A percentile compares a stretch with the other conserved stretches of the same genome.
These are phyloP conservation scores for Phytopythium kandeliae DNA, from an alignment of 352 stramenopile genomes.

Conservation along the genomic window DNA sequence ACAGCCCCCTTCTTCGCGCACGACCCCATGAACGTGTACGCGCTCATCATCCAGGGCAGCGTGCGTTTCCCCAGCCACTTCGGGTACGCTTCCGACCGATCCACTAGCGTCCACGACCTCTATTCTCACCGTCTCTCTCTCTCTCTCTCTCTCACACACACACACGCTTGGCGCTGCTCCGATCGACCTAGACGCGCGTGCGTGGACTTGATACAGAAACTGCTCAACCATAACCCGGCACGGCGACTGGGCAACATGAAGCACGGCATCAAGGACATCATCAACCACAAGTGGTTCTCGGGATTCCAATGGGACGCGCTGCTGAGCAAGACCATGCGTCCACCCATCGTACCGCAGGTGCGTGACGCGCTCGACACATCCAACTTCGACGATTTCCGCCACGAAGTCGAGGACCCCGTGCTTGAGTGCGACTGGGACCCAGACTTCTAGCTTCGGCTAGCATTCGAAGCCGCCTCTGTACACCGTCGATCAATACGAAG, in stretches of 20 bases:
- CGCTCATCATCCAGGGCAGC: constrained; percentile 85
- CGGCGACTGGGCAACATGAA: constrained; percentile 78
- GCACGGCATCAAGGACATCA: constrained; percentile 79
- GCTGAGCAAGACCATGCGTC: constrained; percentile 51
- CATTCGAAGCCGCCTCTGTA: too few species aligned
- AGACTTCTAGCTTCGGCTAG: constrained; percentile 29
- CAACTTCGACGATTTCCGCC: constrained; percentile 76
- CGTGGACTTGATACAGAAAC: constrained; percentile 85
- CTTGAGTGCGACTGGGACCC: constrained; percentile 68
- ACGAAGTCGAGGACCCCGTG: constrained; percentile 57
- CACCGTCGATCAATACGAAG: neutral
- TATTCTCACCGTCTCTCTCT: too few species aligned
- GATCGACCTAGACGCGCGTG: constrained; percentile 59
- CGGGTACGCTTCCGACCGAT: constrained; percentile 26
- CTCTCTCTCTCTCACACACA: neutral
- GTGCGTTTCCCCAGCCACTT: constrained; percentile 84
- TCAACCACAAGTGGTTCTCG: constrained; percentile 81
- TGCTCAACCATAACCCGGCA: constrained; percentile 77
- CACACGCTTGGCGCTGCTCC: constrained; percentile 3
- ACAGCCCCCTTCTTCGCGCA: constrained; percentile 87
- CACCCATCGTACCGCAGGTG: constrained; percentile 68
- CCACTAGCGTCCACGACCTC: neutral
- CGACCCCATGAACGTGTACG: constrained; percentile 90
- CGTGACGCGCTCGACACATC: constrained; percentile 73
- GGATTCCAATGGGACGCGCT: constrained; percentile 64